Evolutionary conservation across 1,139 yeast genomes (phyloP), one percentile per base, ranked within the genome.

Genomic region (Hemisphaericaspora xylofermentans): DNA sequence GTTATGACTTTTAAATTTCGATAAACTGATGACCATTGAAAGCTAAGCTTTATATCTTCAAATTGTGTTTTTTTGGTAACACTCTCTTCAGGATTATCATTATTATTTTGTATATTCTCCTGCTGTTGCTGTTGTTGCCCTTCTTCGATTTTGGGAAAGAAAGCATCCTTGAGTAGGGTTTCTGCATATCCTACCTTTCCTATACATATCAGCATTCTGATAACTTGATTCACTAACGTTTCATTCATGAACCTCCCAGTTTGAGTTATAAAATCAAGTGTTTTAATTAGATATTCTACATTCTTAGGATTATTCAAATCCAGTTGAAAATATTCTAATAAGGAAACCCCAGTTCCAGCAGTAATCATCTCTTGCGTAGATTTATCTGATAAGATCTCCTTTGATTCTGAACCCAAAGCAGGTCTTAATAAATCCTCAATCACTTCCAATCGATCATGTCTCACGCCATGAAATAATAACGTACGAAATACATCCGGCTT

Each of bases 401-500:
- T 29, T 7, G 21, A 5, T 4, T 6, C 40, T 6, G 45, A 13
- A 9, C 47, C 33, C n/a, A n/a, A n/a, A n/a, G n/a, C n/a, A 5
- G 48, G 48, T 17, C 43, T 37, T 18, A 52, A 29, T 9, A 57
- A 49, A 28, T 51, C 58, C 9, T 40, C 15, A 8, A 55, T 39
- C 1, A 56, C 41, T n/a, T 44, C 50, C 30, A 39, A 42, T 19
- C 44, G 38, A 19, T 52, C 45, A 44, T 64, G 68, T 21, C 65
- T 47, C 2, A 59, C 47, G 0, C 70, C 69, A 39, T 53, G 53
- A 33, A 56, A 52, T 14, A 67, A 50, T 17, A 66, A 52, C 2
- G 42, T 18, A 6, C 45, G 42, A 8, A 34, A 41, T n/a, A 42
- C 21, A 28, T 28, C 5, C 13, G 21, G 1, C 4, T 28, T 18